A percentile compares a stretch with the other conserved stretches of the same genome.
These are phyloP conservation scores for Phytophthora boehmeriae DNA, from an alignment of 352 stramenopile genomes.

Conservation along the genomic window DNA sequence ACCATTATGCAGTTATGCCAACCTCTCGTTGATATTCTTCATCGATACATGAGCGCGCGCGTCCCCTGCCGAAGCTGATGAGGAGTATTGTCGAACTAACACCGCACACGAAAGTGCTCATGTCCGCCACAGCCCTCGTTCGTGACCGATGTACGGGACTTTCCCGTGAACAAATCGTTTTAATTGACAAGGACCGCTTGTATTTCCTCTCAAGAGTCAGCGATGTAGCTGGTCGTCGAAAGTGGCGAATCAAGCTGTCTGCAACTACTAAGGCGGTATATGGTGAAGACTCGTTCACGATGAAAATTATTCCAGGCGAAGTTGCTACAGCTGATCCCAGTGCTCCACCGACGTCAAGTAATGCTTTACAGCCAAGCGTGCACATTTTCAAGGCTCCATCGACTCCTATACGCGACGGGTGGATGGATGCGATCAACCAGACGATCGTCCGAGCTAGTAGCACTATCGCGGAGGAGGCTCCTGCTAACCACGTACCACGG, in stretches of 20 bases:
- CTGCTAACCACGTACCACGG: constrained; percentile 8
- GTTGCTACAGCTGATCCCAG: constrained; percentile 21
- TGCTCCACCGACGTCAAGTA: constrained; percentile 29
- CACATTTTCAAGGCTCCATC: constrained; percentile 72
- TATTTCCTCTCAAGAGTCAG: constrained; percentile 67
- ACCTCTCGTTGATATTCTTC: constrained; percentile 81
- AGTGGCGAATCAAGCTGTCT: constrained; percentile 71
- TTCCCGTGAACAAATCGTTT: constrained; percentile 72
- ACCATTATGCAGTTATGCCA: constrained; percentile 86
- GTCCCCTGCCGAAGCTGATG: constrained; percentile 76
- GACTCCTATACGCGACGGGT: constrained; percentile 70
- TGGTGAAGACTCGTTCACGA: constrained; percentile 82
- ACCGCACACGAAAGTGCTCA: constrained; percentile 62
- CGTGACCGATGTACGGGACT: constrained; percentile 80
- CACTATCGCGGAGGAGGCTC: constrained; percentile 19
- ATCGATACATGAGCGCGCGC: constrained; percentile 81
- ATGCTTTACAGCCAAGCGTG: constrained; percentile 18
- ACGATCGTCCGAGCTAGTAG: constrained; percentile 37
- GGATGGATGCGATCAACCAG: constrained; percentile 68
- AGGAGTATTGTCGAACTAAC: constrained; percentile 84
- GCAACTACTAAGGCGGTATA: constrained; percentile 59
- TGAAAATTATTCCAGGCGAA: constrained; percentile 68
- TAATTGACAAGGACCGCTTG: constrained; percentile 75
- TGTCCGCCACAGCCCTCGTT: constrained; percentile 79
- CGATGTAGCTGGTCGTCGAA: constrained; percentile 71